phyloP scores from a whole-genome alignment of 1,139 yeast species.

The Saccharomyces hybrid region DNA sequence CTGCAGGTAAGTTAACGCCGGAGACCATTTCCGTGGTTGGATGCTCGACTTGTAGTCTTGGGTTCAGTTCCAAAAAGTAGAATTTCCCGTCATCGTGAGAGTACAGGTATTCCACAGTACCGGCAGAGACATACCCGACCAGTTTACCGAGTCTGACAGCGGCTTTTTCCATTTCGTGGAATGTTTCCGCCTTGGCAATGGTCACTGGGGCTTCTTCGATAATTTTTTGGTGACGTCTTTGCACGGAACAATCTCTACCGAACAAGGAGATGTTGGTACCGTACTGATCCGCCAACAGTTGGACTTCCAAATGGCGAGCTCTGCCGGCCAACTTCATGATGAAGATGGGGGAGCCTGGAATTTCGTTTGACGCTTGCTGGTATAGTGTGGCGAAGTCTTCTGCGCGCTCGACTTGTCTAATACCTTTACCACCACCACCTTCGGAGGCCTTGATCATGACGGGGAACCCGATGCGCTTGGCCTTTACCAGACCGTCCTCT shows the following conservation, averaged over 20 bases:
- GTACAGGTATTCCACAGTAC: constrained; percentile 95
- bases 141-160: constrained; percentile 94
- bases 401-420: constrained; percentile 80
- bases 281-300: constrained; percentile 88
- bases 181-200: constrained; percentile 79
- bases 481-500: constrained; percentile 81
- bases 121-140: constrained; percentile 97
- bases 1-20: constrained; percentile 96
- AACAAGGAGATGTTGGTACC: constrained; percentile 90
- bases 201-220: constrained; percentile 97
- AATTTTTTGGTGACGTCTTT: constrained; percentile 94
- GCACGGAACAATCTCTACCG: constrained; percentile 96
- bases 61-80: constrained; percentile 91
- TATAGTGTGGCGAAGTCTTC: constrained; percentile 63
- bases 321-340: constrained; percentile 92
- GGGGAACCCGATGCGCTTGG: constrained; percentile 85
- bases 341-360: constrained; percentile 93
- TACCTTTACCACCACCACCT: constrained; percentile 99
- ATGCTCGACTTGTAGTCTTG: constrained; percentile 98
- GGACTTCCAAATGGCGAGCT: constrained; percentile 94
- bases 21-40: constrained; percentile 99
- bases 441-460: constrained; percentile 96
- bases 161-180: constrained; percentile 87
- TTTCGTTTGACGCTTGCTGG: constrained; percentile 87
- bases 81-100: constrained; percentile 91